phyloP scores from a whole-genome alignment of 441 rosid species.

The Pelargonium cotyledonis region DNA sequence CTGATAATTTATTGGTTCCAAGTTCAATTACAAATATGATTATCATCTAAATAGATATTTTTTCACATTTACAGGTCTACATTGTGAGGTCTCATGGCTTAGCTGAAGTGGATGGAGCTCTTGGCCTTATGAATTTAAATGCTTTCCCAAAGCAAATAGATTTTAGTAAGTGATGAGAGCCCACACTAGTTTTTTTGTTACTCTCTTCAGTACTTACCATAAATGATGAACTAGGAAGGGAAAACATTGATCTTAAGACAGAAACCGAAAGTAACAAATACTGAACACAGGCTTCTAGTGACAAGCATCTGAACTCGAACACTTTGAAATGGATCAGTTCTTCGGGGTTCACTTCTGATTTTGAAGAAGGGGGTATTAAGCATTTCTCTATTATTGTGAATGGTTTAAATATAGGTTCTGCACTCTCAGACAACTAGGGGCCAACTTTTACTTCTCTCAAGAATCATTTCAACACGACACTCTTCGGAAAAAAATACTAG shows the following conservation, averaged over 20 bases:
- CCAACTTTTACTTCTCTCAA: neutral
- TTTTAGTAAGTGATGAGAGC: constrained; percentile 7
- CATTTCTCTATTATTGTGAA: neutral
- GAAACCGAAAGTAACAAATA: neutral
- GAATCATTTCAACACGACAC: neutral
- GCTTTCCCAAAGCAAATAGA: constrained; percentile 1
- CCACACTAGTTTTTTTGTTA: neutral
- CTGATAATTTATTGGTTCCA: neutral
- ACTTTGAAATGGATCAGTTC: neutral
- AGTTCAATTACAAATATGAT: too few relatives aligned
- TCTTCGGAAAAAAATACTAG: neutral
- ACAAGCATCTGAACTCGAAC: neutral
- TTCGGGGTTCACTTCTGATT: neutral
- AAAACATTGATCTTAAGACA: neutral
- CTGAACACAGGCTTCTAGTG: neutral
- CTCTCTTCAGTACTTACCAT: neutral
- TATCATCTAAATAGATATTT: constrained; percentile 2
- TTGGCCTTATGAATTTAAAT: constrained; percentile 6
- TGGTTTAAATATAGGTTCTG: neutral
- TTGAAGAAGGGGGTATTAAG: too few relatives aligned
- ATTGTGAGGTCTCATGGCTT: constrained; percentile 3
- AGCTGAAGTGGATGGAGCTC: constrained; percentile 13
- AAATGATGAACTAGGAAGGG: neutral
- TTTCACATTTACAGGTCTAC: constrained; percentile 12
- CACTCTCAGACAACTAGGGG: neutral